These are phyloP conservation scores for Chaetomium strumarium DNA, from an alignment of 2,329 filamentous ascomycete species.

Conservation along the genomic window DNA sequence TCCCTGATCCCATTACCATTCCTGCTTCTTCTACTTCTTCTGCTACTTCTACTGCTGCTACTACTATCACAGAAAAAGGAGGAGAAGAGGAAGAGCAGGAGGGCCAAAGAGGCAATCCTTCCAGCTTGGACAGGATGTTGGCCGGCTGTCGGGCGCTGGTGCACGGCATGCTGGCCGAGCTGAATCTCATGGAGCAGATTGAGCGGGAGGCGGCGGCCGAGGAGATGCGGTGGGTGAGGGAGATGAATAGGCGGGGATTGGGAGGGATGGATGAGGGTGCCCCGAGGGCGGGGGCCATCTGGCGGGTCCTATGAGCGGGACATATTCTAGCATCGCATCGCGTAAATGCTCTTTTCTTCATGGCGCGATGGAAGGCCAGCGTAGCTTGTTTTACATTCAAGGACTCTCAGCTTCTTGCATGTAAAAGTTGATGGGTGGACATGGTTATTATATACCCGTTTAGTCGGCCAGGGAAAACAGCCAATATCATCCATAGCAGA, in stretches of 20 bases:
- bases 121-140: constrained; percentile 41
- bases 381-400: no score
- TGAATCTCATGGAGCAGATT: constrained; percentile 56
- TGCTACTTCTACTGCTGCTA: background rate
- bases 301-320: constrained; percentile 35
- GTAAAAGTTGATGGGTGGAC: no score
- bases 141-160: constrained; percentile 44
- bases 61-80: background rate
- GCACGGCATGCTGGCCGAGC: constrained; percentile 55
- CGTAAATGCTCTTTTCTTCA: no score
- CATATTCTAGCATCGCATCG: background rate
- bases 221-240: constrained; percentile 55
- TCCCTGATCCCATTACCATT: constrained; percentile 31
- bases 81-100: constrained; percentile 2
- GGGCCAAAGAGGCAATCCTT: background rate
- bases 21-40: background rate
- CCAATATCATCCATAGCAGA: no score
- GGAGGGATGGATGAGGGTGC: constrained; percentile 26
- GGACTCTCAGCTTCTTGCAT: no score
- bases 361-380: no score
- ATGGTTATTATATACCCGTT: no score
- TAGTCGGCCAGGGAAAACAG: no score
- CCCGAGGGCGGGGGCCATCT: constrained; percentile 42
- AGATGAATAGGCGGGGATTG: constrained; percentile 41
- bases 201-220: constrained; percentile 50